Percentiles rank a stretch among this genome's conserved stretches.
Conservation (phyloP, 2,329 filamentous ascomycete species). For the Aspergillus unguis region DNA sequence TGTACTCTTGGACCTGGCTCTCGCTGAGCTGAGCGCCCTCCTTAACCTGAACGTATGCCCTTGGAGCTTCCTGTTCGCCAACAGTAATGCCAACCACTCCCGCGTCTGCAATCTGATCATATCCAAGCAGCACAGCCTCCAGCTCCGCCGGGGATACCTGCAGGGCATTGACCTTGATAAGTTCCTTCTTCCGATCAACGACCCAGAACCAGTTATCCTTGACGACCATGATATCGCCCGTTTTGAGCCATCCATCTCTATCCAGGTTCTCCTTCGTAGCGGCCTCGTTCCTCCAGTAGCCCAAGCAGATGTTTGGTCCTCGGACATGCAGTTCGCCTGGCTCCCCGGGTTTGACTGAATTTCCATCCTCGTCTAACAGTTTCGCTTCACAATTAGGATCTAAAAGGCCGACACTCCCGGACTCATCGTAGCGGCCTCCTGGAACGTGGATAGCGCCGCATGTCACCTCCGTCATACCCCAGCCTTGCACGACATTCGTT, state of each 20-base stretch:
- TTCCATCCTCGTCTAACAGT: slow-evolving; percentile 53
- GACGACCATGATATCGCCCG: slow-evolving; percentile 32
- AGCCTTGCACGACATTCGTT: slow-evolving; percentile 50
- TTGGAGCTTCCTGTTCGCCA: slow-evolving; percentile 50
- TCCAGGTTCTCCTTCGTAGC: slow-evolving; percentile 36
- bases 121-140: slow-evolving; percentile 35
- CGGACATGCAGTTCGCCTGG: slow-evolving; percentile 38
- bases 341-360: slow-evolving; percentile 48
- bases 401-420: slow-evolving; percentile 53
- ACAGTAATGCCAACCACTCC: slow-evolving; percentile 40
- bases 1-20: slow-evolving; percentile 30
- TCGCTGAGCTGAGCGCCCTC: slow-evolving; percentile 32
- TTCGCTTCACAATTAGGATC: slow-evolving; percentile 54
- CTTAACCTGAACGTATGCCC: slow-evolving; percentile 53
- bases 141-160: slow-evolving; percentile 41
- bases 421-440: slow-evolving; percentile 37
- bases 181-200: slow-evolving; percentile 30
- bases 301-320: slow-evolving; percentile 23
- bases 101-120: slow-evolving; percentile 36
- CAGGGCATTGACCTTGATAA: slow-evolving; percentile 35
- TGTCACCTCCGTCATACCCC: slow-evolving; percentile 60
- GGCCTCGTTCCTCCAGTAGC: slow-evolving; percentile 43
- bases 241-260: slow-evolving; percentile 28
- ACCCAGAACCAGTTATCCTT: slow-evolving; percentile 17
- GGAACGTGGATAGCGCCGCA: slow-evolving; percentile 45